Base-by-base conservation (phyloP, 371 early-diverging fungal species). In the Amoeboaphelidium occidentale region DNA sequence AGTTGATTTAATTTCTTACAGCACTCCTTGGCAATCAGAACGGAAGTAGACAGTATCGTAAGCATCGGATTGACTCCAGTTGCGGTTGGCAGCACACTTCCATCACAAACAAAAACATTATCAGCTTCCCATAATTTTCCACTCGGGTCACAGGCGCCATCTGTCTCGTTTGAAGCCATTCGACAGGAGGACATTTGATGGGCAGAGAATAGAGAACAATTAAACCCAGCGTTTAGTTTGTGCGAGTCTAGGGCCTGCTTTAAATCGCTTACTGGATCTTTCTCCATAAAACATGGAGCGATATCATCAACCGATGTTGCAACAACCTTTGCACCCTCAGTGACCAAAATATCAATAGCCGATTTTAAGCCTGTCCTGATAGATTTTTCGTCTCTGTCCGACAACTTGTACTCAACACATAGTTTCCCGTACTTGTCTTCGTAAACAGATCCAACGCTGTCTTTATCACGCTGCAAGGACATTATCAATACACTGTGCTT, bases 111-210 rank as follows among this genome's bases (percentile, higher is more conserved):
- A 53, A 66, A 84, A 27, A 82, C 59, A 25, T 70, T 61, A 57
- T 76, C 67, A 48, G 76, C 67, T 55, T 79, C 84, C 73, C 75
- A 81, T 2, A 74, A 71, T 53, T 79, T 72, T 2, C 84, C 84
- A 0, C 65, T 69, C 2, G 80, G 78, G 47, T 77, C 72, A 10
- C 71, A 62, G 17, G 65, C 84, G 3, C 76, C 74, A 0, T 50
- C 50, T 39, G 58, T 57, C 43, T 76, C 68, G 27, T 64, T 60
- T 22, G 58, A 57, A 14, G 74, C 76, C 79, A 84, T 78, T 10
- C 80, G 70, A 52, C 74, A 56, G 1, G 55, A 47, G 14, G 61
- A 58, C 63, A 63, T 63, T 45, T 63, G 39, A 45, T 25, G 39
- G 4, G 39, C 39, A 25, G 27, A 6, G 32, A 27, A 47, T 17